Conservation (phyloP, 2,329 filamentous ascomycete genomes). For the Delphinella strobiligena region DNA sequence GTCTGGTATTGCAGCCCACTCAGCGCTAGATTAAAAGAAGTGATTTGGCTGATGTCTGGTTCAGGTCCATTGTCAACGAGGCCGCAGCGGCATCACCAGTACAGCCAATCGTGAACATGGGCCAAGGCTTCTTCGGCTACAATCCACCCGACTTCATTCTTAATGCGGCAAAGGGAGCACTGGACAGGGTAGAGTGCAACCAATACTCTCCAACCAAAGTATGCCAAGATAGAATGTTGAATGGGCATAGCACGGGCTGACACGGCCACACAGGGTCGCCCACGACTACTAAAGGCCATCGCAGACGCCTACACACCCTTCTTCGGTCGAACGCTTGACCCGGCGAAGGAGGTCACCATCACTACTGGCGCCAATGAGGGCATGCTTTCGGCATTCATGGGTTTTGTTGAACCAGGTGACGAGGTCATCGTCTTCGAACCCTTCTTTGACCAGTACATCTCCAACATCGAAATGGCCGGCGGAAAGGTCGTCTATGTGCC, state of each 20-base stretch:
- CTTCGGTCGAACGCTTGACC: conserved; percentile 71
- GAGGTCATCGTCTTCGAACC: conserved; percentile 98
- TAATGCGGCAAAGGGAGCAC: conserved; percentile 77
- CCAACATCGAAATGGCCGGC: conserved; percentile 96
- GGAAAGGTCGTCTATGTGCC: conserved; percentile 92
- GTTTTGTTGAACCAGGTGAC: conserved; percentile 83
- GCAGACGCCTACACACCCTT: conserved; percentile 83
- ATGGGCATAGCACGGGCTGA: no score
- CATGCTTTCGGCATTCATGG: conserved; percentile 98
- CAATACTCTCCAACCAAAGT: conserved; percentile 93
- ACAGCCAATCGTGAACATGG: conserved; percentile 58
- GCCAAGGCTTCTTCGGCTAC: conserved; percentile 75
- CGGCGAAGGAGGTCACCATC: conserved; percentile 86
- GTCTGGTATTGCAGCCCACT: conserved; percentile 36
- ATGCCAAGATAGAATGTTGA: no score
- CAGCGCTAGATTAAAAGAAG: background rate
- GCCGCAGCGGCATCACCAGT: conserved; percentile 51
- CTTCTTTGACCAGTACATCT: conserved; percentile 98
- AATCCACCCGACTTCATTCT: conserved; percentile 87
- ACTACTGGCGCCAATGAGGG: conserved; percentile 87
- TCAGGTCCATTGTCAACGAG: conserved; percentile 55
- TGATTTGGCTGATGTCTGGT: background rate
- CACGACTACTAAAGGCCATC: conserved; percentile 82
- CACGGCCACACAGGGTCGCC: conserved; percentile 53
- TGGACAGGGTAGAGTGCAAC: conserved; percentile 91